Evolutionary conservation across 2,329 filamentous ascomycete species (phyloP).

Genomic region (Uncinocarpus reesii): DNA sequence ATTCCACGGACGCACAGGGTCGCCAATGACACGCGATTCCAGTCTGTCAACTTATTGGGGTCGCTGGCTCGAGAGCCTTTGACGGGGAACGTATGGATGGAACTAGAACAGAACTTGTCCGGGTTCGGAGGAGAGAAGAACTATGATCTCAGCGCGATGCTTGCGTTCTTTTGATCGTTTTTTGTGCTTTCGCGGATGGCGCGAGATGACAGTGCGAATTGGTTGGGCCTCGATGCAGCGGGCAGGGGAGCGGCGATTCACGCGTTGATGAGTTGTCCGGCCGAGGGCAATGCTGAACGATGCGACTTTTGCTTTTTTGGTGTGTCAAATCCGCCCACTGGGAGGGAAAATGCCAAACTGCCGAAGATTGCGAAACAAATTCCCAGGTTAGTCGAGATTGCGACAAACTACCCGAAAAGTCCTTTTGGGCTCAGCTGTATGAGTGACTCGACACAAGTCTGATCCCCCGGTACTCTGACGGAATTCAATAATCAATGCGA

Average conservation of each 20-base stretch:
- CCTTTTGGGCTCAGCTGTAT: background rate
- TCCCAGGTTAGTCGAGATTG: background rate
- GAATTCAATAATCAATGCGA: background rate
- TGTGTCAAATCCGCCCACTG: background rate
- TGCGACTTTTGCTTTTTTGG: constrained; percentile 11
- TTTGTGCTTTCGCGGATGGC: constrained; percentile 8
- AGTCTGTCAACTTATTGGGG: constrained; percentile 6
- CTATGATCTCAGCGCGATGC: constrained; percentile 10
- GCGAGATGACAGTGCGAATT: constrained; percentile 13
- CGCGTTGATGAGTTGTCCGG: constrained; percentile 18
- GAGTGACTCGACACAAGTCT: background rate
- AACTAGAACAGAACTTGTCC: background rate
- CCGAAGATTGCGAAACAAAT: constrained; percentile 2
- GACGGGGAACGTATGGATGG: constrained; percentile 4
- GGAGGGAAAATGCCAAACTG: background rate
- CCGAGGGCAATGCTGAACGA: constrained; percentile 5
- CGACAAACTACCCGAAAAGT: constrained; percentile 1
- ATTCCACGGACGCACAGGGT: background rate
- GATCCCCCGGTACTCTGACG: background rate
- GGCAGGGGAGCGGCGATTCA: constrained; percentile 12
- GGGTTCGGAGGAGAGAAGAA: background rate
- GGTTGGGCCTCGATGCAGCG: constrained; percentile 18
- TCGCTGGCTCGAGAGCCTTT: no score
- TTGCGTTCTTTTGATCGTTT: constrained; percentile 10
- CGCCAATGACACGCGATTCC: constrained; percentile 4